Evolutionary conservation across 345 rosid species (phyloP).

Genomic region (Pistacia atlantica): DNA sequence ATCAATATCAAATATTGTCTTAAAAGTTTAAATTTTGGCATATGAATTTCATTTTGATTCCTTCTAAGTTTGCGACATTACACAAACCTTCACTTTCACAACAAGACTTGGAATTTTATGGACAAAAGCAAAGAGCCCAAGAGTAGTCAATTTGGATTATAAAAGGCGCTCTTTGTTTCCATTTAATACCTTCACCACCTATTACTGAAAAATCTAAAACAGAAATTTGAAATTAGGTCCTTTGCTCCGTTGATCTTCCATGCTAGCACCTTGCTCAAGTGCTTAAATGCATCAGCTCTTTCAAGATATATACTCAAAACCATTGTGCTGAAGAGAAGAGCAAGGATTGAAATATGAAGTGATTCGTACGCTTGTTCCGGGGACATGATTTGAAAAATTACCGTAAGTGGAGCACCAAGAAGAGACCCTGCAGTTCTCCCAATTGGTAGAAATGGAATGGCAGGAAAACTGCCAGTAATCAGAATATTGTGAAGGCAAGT

Average conservation of each 20-base stretch:
- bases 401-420: conserved; percentile 84
- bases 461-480: conserved; percentile 83
- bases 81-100: conserved; percentile 10
- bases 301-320: conserved; percentile 82
- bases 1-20: neutral
- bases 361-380: conserved; percentile 81
- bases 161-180: neutral
- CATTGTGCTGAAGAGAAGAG: conserved; percentile 90
- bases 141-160: neutral
- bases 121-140: neutral
- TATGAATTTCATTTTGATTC: neutral
- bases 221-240: conserved; percentile 47
- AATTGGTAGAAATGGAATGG: conserved; percentile 71
- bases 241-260: conserved; percentile 77
- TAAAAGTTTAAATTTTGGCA: neutral
- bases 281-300: conserved; percentile 75
- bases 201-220: no score
- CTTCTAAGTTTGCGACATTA: neutral
- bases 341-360: conserved; percentile 78
- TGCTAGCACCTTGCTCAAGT: conserved; percentile 66
- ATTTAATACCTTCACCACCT: no score
- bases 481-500: conserved; percentile 66
- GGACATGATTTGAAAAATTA: conserved; percentile 61
- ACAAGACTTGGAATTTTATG: neutral
- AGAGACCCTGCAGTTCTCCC: conserved; percentile 95